Base-by-base conservation (phyloP, 2,329 filamentous ascomycete species). In the Rosellinia necatrix region DNA sequence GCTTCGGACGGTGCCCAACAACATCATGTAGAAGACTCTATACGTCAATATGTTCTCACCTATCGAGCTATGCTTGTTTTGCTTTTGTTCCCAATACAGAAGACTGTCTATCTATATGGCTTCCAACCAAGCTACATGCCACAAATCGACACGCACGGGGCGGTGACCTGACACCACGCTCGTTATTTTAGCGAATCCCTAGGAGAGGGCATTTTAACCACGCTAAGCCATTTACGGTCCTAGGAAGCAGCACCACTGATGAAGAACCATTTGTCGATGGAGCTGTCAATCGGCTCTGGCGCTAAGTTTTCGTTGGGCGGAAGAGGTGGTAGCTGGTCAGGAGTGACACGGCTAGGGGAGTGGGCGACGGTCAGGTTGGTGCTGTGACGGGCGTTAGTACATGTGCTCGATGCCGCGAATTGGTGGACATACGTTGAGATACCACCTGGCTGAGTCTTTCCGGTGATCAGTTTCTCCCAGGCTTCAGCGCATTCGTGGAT, bases 261-360 rank as follows among this genome's bases (percentile, higher is more conserved):
- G 87, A 97, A 99, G 89, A 99, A 99, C 94, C 94, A 99, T 87
- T 99, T 99, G 86, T 99, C 94, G 73, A 97, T 96, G 78, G 88
- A 96, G 74, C 86, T 84, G 74, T 99, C 94, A 69, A 99, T 96
- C 72, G 93, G 92, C 65, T 88, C 93, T 59, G 94, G 86, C 53
- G 84, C 75, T 56, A 96, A 81, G 71, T 96, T 88, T 85, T 97
- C 84, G 78, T 90, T 81, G 63, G 83, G 72, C 59, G 92, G 91
- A 66, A 99, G 86, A 72, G 85, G 87, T 63, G 88, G 86, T 62
- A 96, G 82, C 77, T 89, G 82, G 71, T 82, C 80, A 63, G 84
- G 76, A 63, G 86, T 81, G 70, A 90, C 83, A 69, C 88, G 89
- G 78, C 86, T 85, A 67, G 84, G 76, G 60, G 92, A 96, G 76